These are phyloP conservation scores for Exophiala phaeomuriformis DNA, from an alignment of 2,329 filamentous ascomycete species.

Conservation along the genomic window DNA sequence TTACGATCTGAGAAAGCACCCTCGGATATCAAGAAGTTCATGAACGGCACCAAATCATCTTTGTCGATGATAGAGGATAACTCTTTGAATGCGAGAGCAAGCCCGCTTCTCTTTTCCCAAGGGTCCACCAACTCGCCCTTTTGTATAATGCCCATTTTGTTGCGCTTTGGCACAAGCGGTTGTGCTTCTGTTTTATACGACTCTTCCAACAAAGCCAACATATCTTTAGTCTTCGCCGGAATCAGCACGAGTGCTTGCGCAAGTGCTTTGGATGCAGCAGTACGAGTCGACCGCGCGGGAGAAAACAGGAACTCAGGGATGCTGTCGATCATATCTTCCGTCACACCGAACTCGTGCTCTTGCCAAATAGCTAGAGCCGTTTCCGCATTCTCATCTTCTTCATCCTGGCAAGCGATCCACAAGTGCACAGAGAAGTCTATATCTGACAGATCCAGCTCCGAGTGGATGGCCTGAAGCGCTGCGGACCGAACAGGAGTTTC, in stretches of 20 bases:
- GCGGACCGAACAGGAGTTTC: conserved; percentile 74
- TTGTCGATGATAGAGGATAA: conserved; percentile 64
- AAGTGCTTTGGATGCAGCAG: conserved; percentile 73
- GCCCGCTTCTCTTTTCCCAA: conserved; percentile 85
- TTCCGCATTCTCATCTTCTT: conserved; percentile 76
- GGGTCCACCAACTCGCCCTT: conserved; percentile 82
- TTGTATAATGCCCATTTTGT: conserved; percentile 89
- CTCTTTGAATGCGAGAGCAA: conserved; percentile 79
- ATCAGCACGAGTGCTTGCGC: conserved; percentile 63
- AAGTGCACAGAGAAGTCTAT: conserved; percentile 80
- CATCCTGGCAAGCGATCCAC: conserved; percentile 89
- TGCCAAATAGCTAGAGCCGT: conserved; percentile 88
- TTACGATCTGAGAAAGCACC: conserved; percentile 83
- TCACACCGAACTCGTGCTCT: conserved; percentile 72
- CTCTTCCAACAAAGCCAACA: conserved; percentile 59
- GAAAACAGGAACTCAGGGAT: conserved; percentile 74
- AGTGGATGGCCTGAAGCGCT: conserved; percentile 79
- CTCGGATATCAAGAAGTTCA: conserved; percentile 75
- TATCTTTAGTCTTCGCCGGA: conserved; percentile 51
- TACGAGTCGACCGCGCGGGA: conserved; percentile 71
- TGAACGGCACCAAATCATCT: conserved; percentile 64
- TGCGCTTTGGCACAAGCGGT: conserved; percentile 72
- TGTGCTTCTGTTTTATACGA: conserved; percentile 74
- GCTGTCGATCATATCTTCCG: conserved; percentile 55
- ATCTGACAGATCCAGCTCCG: conserved; percentile 86